Base-by-base conservation (phyloP, 257 asterid species). In the Scutellaria galericulata region DNA sequence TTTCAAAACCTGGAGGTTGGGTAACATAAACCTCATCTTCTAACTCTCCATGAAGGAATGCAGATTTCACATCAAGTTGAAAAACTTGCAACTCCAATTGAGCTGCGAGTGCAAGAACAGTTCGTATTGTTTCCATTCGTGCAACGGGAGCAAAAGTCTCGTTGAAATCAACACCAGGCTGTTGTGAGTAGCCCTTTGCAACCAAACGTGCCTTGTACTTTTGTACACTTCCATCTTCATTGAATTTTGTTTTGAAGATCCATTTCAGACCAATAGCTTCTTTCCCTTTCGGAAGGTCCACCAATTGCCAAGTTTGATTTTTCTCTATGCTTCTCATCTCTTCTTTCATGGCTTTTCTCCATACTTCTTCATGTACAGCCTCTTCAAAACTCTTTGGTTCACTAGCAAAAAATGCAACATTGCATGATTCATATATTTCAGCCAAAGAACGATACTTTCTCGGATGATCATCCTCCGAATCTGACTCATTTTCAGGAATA, bases 291-390 rank as follows among this genome's bases (percentile, higher is more conserved):
- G 70, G 44, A 2, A 46, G n/a, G 11, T 75, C 65, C 6, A 75
- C 24, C 1, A 72, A 60, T 12, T 71, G 53, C 73, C 81, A 56
- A 4, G 81, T 73, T 9, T 56, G 37, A 22, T 62, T 73, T 9
- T 72, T 73, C 13, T 68, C 73, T 10, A 81, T 68, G 37, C 40
- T 14, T 3, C 9, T 2, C 5, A 64, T 71, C 3, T 77, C 64
- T 37, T 63, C 74, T 5, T 65, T 39, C 64, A 46, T 70, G 0
- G 64, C 42, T 35, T 70, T 46, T n/a, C 35, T 54, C 73, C 77
- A 70, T 1, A 15, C 35, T 14, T 76, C 9, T 1, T 71, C 11
- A 18, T 76, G 42, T 7, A 3, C 9, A 4, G 59, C 58, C 7
- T 71, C 59, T 9, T 56, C 62, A 60, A 41, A 76, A 5, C 3